Conservation (phyloP, 2,329 filamentous ascomycete species). For the Phoma sp. region DNA sequence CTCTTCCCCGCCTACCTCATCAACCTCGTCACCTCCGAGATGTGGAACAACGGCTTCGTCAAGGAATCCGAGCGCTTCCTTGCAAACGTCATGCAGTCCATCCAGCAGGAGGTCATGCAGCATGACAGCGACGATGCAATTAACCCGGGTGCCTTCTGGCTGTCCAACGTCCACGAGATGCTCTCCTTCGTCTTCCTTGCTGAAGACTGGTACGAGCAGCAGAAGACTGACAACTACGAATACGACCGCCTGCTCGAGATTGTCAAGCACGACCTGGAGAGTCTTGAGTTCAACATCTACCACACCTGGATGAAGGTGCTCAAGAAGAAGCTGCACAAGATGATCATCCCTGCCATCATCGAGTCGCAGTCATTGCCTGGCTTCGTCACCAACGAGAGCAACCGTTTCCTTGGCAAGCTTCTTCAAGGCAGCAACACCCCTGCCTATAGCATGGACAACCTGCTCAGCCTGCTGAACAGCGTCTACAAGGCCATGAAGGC, state of each 20-base stretch:
- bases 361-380: constrained; percentile 97
- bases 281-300: constrained; percentile 99
- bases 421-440: constrained; percentile 88
- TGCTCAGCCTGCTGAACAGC: constrained; percentile 93
- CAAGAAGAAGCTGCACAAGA: constrained; percentile 99
- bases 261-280: constrained; percentile 98
- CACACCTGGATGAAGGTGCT: constrained; percentile 99
- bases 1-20: constrained; percentile 98
- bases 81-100: constrained; percentile 99
- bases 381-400: constrained; percentile 98
- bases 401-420: constrained; percentile 96
- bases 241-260: constrained; percentile 97
- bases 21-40: constrained; percentile 98
- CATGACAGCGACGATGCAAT: constrained; percentile 97
- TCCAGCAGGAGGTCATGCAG: constrained; percentile 99
- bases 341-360: constrained; percentile 99
- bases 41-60: constrained; percentile 99
- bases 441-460: constrained; percentile 99
- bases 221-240: constrained; percentile 99
- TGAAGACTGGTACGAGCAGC: constrained; percentile 99
- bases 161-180: constrained; percentile 99
- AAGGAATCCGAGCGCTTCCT: constrained; percentile 99
- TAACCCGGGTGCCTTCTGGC: constrained; percentile 97
- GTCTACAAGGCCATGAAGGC: constrained; percentile 99
- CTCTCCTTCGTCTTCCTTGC: constrained; percentile 98